Base-by-base conservation (phyloP, 139 green algal species). In the Coccomyxa sp. region DNA sequence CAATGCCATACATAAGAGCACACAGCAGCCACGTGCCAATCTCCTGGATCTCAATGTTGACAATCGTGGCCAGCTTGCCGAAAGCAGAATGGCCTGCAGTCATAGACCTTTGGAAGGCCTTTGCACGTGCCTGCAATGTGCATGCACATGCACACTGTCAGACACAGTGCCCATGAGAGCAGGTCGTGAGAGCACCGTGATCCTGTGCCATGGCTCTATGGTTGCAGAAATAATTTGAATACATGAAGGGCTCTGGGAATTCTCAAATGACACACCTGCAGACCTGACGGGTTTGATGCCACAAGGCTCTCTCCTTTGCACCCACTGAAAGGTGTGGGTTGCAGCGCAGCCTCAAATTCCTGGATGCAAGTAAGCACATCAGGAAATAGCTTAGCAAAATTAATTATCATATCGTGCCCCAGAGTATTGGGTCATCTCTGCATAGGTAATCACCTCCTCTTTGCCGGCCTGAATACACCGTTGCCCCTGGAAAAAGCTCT, bases 401-500 rank as follows among this genome's bases (percentile, higher is more conserved):
- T 67, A n/a, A n/a, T 13, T 1, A 27, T 81, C 1, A 59, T 27
- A 58, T 15, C 25, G 12, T 71, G 1, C 63, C 21, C 18, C 21
- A 25, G 21, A 25, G 15, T 71, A 21, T 71, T 71, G 63, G 0
- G 77, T 60, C 25, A 51, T 51, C 7, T 51, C 7, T 51, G 38
- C 7, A 25, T 71, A 21, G 14, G 10, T n/a, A 16, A 66, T 63
- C 38, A 82, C 85, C 74, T 87, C 27, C 32, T 87, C 85, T 16
- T 63, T 63, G 32, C 85, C 85, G n/a, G 58, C 13, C 14, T 66
- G 31, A 27, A 59, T 68, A 18, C 27, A 59, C 11, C 85, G 28
- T 13, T 84, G 27, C 0, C 76, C 60, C 17, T 84, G 82, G 77
- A 88, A 84, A 30, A 87, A 88, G 76, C 87, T 80, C 32, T 84